A percentile compares a stretch with the other conserved stretches of the same genome.
These are phyloP conservation scores for Hymenoscyphus salicellus DNA, from an alignment of 2,329 filamentous ascomycete species.

Conservation along the genomic window DNA sequence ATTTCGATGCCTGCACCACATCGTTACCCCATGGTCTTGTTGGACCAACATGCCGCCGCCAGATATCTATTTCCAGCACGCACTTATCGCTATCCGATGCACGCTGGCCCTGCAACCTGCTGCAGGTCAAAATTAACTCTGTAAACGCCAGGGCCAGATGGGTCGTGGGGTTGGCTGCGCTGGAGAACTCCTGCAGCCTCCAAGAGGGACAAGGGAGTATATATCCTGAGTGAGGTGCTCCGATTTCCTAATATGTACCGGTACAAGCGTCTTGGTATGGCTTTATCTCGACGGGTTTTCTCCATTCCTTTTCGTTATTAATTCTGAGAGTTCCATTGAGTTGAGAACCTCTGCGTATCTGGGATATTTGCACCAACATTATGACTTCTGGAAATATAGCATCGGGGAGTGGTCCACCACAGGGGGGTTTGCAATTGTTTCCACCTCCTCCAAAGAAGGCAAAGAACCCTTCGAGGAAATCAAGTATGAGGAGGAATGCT, in stretches of 20 bases:
- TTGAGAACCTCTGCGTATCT: slow-evolving; percentile 11
- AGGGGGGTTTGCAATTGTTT: slow-evolving; percentile 34
- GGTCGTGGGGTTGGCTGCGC: slow-evolving; percentile 8
- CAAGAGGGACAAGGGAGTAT: slow-evolving; percentile 8
- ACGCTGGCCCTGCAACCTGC: neutral
- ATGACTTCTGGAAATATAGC: slow-evolving; percentile 3
- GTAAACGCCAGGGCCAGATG: slow-evolving; percentile 19
- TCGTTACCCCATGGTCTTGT: neutral
- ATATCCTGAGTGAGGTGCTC: slow-evolving; percentile 12
- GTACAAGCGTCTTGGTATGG: slow-evolving; percentile 13
- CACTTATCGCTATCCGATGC: slow-evolving; percentile 23
- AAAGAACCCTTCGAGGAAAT: slow-evolving; percentile 29
- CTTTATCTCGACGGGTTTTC: slow-evolving; percentile 4
- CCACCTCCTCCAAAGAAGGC: slow-evolving; percentile 34
- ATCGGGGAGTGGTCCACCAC: slow-evolving; percentile 16
- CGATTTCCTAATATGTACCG: slow-evolving; percentile 6
- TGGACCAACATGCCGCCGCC: neutral
- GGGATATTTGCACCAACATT: slow-evolving; percentile 7
- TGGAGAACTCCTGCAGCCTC: slow-evolving; percentile 5
- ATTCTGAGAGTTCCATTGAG: slow-evolving; percentile 4
- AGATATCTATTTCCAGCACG: slow-evolving; percentile 24
- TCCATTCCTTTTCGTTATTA: slow-evolving; percentile 8
- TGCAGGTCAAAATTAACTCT: slow-evolving; percentile 19
- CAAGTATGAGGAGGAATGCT: slow-evolving; percentile 29
- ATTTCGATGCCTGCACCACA: neutral